Percentiles rank a stretch among this genome's conserved stretches.
Conservation (phyloP, 2,329 filamentous ascomycete species). For the Diaporthe velutina region DNA sequence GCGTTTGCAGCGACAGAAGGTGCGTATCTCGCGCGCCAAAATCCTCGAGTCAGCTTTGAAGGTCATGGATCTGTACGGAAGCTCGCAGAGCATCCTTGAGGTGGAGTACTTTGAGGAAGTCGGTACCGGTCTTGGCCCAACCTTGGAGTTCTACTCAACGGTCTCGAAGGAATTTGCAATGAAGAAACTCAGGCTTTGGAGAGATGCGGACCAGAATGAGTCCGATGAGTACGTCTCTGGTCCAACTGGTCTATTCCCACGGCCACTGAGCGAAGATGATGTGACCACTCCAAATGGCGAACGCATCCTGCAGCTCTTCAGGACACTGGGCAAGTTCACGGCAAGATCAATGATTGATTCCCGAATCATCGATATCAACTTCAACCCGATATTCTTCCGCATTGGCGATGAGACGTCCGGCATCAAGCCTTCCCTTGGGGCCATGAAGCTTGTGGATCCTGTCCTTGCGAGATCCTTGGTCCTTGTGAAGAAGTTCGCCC, state of each 20-base stretch:
- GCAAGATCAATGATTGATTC: constrained; percentile 98
- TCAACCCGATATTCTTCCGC: constrained; percentile 98
- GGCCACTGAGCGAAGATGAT: constrained; percentile 87
- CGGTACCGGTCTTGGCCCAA: constrained; percentile 94
- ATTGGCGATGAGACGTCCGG: constrained; percentile 78
- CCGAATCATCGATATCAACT: constrained; percentile 95
- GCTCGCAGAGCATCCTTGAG: constrained; percentile 95
- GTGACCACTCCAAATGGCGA: constrained; percentile 82
- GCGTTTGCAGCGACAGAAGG: constrained; percentile 93
- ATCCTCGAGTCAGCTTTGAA: constrained; percentile 97
- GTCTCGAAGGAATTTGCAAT: constrained; percentile 98
- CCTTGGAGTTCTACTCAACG: constrained; percentile 96
- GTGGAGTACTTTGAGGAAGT: constrained; percentile 99
- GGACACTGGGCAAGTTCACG: constrained; percentile 95
- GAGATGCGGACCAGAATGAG: constrained; percentile 84
- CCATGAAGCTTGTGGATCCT: constrained; percentile 90
- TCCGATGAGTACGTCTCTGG: constrained; percentile 87
- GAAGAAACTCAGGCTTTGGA: constrained; percentile 97
- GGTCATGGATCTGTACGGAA: constrained; percentile 98
- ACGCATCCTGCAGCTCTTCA: constrained; percentile 89
- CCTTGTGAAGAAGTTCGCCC: constrained; percentile 87
- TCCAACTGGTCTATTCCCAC: constrained; percentile 88
- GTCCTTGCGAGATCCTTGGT: constrained; percentile 88
- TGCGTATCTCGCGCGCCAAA: constrained; percentile 94
- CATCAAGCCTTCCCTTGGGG: constrained; percentile 86